These are phyloP conservation scores for Liriodendron chinense DNA, from an alignment of 164 flowering plant species.

Conservation along the genomic window DNA sequence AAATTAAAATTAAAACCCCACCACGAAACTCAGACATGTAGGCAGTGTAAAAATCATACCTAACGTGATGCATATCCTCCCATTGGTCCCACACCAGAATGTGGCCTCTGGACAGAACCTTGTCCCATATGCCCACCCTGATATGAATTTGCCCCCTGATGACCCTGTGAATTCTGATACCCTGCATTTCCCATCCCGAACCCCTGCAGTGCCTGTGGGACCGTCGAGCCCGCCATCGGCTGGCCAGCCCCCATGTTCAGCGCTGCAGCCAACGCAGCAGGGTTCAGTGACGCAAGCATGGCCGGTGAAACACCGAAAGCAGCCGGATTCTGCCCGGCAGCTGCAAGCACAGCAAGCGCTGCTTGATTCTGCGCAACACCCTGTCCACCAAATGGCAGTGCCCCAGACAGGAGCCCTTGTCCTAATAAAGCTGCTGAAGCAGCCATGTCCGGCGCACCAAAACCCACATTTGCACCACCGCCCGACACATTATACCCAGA, in stretches of 20 bases:
- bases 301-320: constrained; percentile 28
- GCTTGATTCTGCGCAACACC: constrained; percentile 23
- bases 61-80: constrained; percentile 27
- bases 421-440: constrained; percentile 17
- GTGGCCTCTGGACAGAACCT: constrained; percentile 20
- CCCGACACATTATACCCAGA: neutral
- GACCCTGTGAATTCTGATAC: constrained; percentile 21
- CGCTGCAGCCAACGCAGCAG: constrained; percentile 20
- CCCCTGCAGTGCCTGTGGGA: constrained; percentile 16
- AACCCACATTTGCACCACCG: constrained; percentile 5
- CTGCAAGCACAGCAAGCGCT: constrained; percentile 30
- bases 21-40: neutral
- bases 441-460: constrained; percentile 7
- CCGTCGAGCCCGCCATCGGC: constrained; percentile 3
- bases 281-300: constrained; percentile 25
- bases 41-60: constrained; percentile 15
- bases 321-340: constrained; percentile 36
- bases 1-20: neutral
- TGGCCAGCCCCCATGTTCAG: constrained; percentile 10
- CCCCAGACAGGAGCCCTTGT: constrained; percentile 22
- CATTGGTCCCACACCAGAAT: constrained; percentile 15
- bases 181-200: constrained; percentile 22
- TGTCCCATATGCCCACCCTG: constrained; percentile 20
- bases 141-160: constrained; percentile 17
- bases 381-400: constrained; percentile 22